Base-by-base conservation (phyloP, 1,139 yeast genomes). In the Arxiozyma heterogenica region DNA sequence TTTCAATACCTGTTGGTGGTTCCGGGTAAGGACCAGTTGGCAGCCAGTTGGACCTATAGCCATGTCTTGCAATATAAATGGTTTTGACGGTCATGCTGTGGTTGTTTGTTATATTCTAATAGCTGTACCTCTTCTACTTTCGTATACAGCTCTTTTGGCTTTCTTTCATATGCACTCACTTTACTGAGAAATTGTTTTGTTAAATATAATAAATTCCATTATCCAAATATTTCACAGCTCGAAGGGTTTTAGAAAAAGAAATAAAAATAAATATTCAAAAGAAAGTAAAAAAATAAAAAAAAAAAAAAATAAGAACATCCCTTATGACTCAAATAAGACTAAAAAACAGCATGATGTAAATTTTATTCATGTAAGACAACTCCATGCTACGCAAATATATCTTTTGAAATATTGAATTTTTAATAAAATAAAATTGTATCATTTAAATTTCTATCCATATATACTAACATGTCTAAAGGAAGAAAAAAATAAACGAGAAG, bases 11-110 rank as follows among this genome's bases (percentile, higher is more conserved):
- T 0, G 95, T 87, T 1, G 93, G 94, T 51, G 82, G 80, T 3
- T 84, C 83, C 0, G 87, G 84, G 59, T 82, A 85, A 50, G 93
- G 94, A 39, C 70, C 70, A 8, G 79, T 80, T 1, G 91, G 89
- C 38, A 83, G 73, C 95, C 95, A 86, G 64, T 88, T 89, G 56
- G 93, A 82, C 58, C 96, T 74, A 69, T 79, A 86, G 1, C 96
- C 96, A 68, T 88, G 96, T 63, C 77, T 72, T 2, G 75, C 75
- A 39, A 74, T 70, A 57, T 73, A 73, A 17, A 74, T 72, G 12
- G 74, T 72, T 57, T 70, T 66, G 2, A 74, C 56, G 21, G 67
- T 58, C 73, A 70, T 70, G 43, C 41, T 70, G 45, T 43, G 21
- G 6, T 5, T 17, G 23, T 42, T 30, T 7, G 6, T 38, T 23